Evolutionary conservation across 1,284 basidiomycete genomes (phyloP).

Genomic region (Farysia itapuensis): DNA sequence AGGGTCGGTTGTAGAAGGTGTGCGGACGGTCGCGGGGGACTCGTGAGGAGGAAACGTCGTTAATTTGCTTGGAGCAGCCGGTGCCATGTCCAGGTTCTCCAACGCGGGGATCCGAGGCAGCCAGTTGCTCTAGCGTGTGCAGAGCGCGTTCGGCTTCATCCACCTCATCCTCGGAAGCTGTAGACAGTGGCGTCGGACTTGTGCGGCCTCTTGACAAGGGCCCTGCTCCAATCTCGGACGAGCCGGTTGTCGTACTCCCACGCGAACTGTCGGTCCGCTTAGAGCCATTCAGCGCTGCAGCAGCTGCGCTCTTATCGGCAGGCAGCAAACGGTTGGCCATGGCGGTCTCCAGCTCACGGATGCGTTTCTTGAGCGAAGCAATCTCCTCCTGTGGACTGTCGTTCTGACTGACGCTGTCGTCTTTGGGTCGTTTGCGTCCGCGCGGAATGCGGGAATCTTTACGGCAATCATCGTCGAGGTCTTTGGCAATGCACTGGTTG

Average conservation of each 20-base stretch:
- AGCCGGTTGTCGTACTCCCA: constrained; percentile 9
- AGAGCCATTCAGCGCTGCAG: neutral
- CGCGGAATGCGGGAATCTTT: constrained; percentile 36
- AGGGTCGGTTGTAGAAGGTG: constrained; percentile 9
- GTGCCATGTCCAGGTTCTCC: constrained; percentile 25
- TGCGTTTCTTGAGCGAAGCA: constrained; percentile 17
- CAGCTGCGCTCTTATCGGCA: too few relatives aligned
- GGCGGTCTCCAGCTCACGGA: constrained; percentile 22
- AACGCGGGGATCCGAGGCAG: constrained; percentile 26
- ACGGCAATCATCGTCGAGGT: constrained; percentile 33
- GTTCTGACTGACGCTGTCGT: neutral
- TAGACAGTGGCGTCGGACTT: constrained; percentile 8
- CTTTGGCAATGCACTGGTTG: constrained; percentile 46
- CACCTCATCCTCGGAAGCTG: constrained; percentile 16
- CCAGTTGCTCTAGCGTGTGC: constrained; percentile 25
- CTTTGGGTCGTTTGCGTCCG: constrained; percentile 36
- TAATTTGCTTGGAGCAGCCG: constrained; percentile 19
- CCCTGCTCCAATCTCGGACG: constrained; percentile 8
- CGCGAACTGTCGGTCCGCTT: constrained; percentile 9
- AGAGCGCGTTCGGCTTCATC: constrained; percentile 27
- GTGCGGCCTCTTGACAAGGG: constrained; percentile 4
- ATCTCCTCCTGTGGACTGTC: constrained; percentile 7
- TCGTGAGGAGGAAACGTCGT: constrained; percentile 6
- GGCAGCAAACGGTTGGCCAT: too few relatives aligned
- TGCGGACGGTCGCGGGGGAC: constrained; percentile 6